phyloP scores from a whole-genome alignment of 2,329 filamentous ascomycete species.

The Colletotrichum euphorbiae region DNA sequence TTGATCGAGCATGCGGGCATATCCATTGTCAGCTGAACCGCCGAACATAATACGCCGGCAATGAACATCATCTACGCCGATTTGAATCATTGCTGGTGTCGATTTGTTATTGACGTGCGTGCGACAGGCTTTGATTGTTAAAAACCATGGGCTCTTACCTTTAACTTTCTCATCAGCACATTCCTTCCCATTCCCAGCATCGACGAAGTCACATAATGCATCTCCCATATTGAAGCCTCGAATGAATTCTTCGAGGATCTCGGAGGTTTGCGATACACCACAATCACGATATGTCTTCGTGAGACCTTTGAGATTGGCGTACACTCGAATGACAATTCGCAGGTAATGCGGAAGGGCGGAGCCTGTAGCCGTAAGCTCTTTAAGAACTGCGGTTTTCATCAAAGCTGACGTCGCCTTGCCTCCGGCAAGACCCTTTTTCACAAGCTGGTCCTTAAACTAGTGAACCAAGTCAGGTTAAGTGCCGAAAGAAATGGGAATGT shows the following conservation, averaged over 20 bases:
- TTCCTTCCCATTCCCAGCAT: constrained; percentile 57
- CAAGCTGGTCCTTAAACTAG: constrained; percentile 50
- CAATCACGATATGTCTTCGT: constrained; percentile 48
- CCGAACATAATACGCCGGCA: constrained; percentile 55
- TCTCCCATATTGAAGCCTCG: constrained; percentile 56
- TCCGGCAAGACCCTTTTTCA: constrained; percentile 46
- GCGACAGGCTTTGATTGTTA: no score
- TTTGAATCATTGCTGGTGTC: constrained; percentile 47
- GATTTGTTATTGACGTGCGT: background rate
- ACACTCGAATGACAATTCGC: constrained; percentile 50
- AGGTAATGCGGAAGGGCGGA: constrained; percentile 42
- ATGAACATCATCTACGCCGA: constrained; percentile 51
- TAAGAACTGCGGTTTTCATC: constrained; percentile 44
- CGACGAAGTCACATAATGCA: constrained; percentile 52
- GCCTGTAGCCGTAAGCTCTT: constrained; percentile 42
- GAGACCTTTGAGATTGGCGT: constrained; percentile 52
- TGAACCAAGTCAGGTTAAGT: background rate
- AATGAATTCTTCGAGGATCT: constrained; percentile 49
- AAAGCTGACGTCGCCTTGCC: constrained; percentile 46
- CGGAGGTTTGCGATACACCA: constrained; percentile 43
- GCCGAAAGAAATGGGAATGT: no score
- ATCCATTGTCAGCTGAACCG: constrained; percentile 56
- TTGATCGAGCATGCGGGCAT: constrained; percentile 53
- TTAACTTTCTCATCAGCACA: constrained; percentile 55
- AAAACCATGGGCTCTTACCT: constrained; percentile 43